Evolutionary conservation across 495 filamentous ascomycete genomes (phyloP).

Genomic region (Cenococcum geophilum): DNA sequence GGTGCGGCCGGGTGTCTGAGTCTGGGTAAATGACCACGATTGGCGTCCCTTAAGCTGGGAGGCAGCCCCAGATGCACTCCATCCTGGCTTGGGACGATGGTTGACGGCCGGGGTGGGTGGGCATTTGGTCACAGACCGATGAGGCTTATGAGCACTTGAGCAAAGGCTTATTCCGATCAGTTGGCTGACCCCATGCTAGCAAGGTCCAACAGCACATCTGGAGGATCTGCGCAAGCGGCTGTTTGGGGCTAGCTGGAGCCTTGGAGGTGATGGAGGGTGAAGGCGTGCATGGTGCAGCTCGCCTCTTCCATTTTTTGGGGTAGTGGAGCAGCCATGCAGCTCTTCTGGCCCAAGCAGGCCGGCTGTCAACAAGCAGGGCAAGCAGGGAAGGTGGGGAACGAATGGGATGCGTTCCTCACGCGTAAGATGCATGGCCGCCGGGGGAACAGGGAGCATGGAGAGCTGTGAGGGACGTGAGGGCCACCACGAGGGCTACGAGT

Average conservation of each 20-base stretch:
- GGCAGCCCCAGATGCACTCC: not conserved
- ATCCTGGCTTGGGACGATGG: not conserved
- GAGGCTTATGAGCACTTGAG: not conserved
- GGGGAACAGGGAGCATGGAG: not conserved
- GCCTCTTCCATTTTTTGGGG: not conserved
- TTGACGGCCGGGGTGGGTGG: not conserved
- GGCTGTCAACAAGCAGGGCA: not conserved
- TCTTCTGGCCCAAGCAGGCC: not conserved
- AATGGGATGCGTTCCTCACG: constrained; percentile 2
- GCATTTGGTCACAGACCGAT: not conserved
- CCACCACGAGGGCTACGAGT: too few relatives aligned
- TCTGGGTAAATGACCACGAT: not conserved
- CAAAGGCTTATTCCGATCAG: not conserved
- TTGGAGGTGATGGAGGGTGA: constrained; percentile 4
- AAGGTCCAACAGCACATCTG: not conserved
- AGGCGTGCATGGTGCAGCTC: constrained; percentile 1
- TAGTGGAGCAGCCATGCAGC: not conserved
- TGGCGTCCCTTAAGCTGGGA: constrained; percentile 1
- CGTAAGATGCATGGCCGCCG: not conserved
- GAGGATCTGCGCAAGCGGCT: constrained; percentile 5
- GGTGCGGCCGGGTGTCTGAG: not conserved
- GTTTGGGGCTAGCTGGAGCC: constrained; percentile 1
- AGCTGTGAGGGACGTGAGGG: not conserved
- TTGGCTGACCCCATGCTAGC: not conserved
- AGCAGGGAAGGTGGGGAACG: not conserved